Percentiles rank a stretch among this genome's conserved stretches.
Evolutionary conservation across 306 rosid genomes (phyloP).

Genomic region (Adenanthera pavonina): DNA sequence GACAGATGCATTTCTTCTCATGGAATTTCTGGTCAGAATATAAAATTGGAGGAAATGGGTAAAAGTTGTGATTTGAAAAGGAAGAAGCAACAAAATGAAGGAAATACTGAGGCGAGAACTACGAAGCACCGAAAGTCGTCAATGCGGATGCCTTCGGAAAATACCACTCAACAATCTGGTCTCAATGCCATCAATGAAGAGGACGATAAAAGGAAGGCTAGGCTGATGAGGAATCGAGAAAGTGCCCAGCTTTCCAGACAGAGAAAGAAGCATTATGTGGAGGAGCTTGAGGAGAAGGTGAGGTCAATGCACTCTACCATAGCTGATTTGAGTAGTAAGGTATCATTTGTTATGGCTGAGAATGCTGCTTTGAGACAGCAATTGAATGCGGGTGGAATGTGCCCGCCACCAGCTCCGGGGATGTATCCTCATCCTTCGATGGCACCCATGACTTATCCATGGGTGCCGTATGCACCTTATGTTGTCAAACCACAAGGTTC

Average conservation of each 20-base stretch:
- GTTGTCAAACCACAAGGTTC: conserved; percentile 87
- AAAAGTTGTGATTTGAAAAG: conserved; percentile 68
- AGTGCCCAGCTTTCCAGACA: conserved; percentile 86
- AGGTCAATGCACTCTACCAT: conserved; percentile 68
- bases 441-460: conserved; percentile 79
- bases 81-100: conserved; percentile 67
- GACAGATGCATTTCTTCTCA: conserved; percentile 54
- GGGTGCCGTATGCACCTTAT: conserved; percentile 84
- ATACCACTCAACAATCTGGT: conserved; percentile 28
- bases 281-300: conserved; percentile 84
- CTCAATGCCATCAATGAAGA: conserved; percentile 49
- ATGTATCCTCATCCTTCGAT: conserved; percentile 80
- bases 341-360: conserved; percentile 78
- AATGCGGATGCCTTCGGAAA: conserved; percentile 33
- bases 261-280: conserved; percentile 79
- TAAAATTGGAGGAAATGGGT: conserved; percentile 61
- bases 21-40: conserved; percentile 47
- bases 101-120: conserved; percentile 60
- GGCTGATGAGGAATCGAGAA: conserved; percentile 93
- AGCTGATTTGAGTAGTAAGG: conserved; percentile 58
- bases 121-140: conserved; percentile 62
- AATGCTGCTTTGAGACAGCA: conserved; percentile 89
- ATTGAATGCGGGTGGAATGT: conserved; percentile 63
- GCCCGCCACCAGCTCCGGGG: conserved; percentile 65
- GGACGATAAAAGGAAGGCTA: conserved; percentile 71